A percentile compares a stretch with the other conserved stretches of the same genome.
Conservation (phyloP, 805 yeast species). For the Monosporozyma unispora region DNA sequence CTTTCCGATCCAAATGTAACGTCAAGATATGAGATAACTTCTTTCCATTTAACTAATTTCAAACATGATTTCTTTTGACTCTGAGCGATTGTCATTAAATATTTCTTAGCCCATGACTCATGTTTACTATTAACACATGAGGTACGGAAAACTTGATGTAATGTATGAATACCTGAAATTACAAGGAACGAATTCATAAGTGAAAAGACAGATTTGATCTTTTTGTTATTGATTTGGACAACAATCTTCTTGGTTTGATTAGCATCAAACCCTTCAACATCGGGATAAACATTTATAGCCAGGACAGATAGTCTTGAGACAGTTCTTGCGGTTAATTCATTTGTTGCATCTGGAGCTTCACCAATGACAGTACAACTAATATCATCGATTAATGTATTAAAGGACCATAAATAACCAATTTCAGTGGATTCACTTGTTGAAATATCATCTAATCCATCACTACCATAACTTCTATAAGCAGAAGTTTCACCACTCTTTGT, state of each 20-base stretch:
- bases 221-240: constrained; percentile 21
- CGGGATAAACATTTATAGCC: constrained; percentile 21
- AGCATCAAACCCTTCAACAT: constrained; percentile 13
- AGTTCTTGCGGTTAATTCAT: constrained; percentile 22
- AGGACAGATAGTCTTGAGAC: constrained; percentile 28
- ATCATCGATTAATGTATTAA: constrained; percentile 15
- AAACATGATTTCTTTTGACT: constrained; percentile 10
- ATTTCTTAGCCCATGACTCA: constrained; percentile 24
- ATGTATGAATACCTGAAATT: constrained; percentile 37
- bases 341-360: constrained; percentile 26
- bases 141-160: constrained; percentile 34
- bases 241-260: constrained; percentile 17
- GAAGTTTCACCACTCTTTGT: constrained; percentile 10
- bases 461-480: constrained; percentile 9
- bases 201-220: constrained; percentile 31
- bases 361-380: constrained; percentile 25
- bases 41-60: constrained; percentile 14
- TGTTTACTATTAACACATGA: constrained; percentile 15
- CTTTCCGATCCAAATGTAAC: constrained; percentile 17
- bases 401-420: constrained; percentile 24
- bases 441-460: constrained; percentile 15
- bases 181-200: constrained; percentile 38
- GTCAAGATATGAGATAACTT: constrained; percentile 17
- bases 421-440: constrained; percentile 29
- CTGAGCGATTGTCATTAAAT: constrained; percentile 15